Base-by-base conservation (phyloP, 2,329 filamentous ascomycete genomes). In the Sphaerostilbella broomeana region DNA sequence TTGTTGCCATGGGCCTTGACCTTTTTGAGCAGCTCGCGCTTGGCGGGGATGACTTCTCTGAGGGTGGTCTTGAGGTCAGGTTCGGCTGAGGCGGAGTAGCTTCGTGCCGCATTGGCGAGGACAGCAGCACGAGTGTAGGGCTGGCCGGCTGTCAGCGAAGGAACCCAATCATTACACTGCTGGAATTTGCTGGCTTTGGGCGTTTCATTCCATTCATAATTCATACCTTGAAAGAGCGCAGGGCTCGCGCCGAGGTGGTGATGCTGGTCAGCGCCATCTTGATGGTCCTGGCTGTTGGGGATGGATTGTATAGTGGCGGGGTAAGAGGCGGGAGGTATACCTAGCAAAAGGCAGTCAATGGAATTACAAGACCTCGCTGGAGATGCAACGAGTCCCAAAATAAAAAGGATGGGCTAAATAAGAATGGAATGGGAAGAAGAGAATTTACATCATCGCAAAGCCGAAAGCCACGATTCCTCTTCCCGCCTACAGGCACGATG, bases 21-120 rank as follows among this genome's bases (percentile, higher is more conserved):
- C 64, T 89, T 85, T 68, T 95, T 92, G 55, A 97, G 69, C 15
- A 95, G 81, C 63, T 95, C 90, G 37, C 89, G 81, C 72, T 97
- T 97, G 46, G 81, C 87, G 22, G 92, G 92, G 53, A 98, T 94
- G 43, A 80, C 77, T 51, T 81, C 78, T 55, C 80, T 84, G 51
- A 98, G 79, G 11, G 86, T 86, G 37, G 85, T 72, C 68, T 97
- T 98, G 57, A 98, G 79, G 59, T 90, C 85, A 43, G 85, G 86
- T 63, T 97, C 90, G 43, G 85, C 73, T n/a, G n/a, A n/a, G 29
- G 85, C 79, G 48, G 84, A 79, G 68, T 88, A 89, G 61, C 62
- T 69, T 56, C 83, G 73, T 33, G 54, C 52, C 40, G 62, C 57
- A 43, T 46, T 47, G 51, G 54, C 51, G 43, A 47, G 38, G 35